Conservation (phyloP, 2,329 filamentous ascomycete species). For the Colletotrichum melonis region DNA sequence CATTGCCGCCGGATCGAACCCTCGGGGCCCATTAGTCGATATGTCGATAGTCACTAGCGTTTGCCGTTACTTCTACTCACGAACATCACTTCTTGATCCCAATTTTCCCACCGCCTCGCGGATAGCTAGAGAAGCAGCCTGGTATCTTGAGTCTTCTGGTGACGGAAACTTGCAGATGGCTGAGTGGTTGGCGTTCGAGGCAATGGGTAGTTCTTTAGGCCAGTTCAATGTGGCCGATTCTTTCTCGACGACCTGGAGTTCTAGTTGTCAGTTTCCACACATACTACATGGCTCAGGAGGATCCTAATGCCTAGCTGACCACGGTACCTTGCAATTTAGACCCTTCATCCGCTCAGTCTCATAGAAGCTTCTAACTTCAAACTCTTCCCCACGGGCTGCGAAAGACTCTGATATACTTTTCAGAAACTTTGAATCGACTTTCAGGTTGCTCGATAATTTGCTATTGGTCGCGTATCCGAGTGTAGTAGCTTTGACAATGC, state of each 20-base stretch:
- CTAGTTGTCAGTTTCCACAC: neutral
- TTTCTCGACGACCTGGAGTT: neutral
- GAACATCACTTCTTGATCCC: neutral
- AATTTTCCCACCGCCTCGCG: too few species aligned
- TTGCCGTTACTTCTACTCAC: neutral
- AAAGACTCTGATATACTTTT: accelerated
- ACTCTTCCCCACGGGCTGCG: neutral
- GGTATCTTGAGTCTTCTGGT: neutral
- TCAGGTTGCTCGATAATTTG: neutral
- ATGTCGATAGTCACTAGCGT: neutral
- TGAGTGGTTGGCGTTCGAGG: neutral
- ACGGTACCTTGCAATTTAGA: accelerated
- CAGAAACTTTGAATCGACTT: neutral
- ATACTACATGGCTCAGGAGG: accelerated
- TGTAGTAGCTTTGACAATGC: neutral
- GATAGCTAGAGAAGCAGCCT: neutral
- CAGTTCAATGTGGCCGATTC: neutral
- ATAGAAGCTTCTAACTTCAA: neutral
- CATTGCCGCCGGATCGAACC: too few species aligned
- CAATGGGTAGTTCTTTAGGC: neutral
- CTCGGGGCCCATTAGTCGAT: neutral
- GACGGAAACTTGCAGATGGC: neutral
- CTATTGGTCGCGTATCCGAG: neutral
- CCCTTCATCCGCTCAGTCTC: accelerated
- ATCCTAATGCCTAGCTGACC: accelerated